Percentiles rank a stretch among this genome's conserved stretches.
Conservation (phyloP, 495 filamentous ascomycete genomes). For the Penicillium tannophilum region DNA sequence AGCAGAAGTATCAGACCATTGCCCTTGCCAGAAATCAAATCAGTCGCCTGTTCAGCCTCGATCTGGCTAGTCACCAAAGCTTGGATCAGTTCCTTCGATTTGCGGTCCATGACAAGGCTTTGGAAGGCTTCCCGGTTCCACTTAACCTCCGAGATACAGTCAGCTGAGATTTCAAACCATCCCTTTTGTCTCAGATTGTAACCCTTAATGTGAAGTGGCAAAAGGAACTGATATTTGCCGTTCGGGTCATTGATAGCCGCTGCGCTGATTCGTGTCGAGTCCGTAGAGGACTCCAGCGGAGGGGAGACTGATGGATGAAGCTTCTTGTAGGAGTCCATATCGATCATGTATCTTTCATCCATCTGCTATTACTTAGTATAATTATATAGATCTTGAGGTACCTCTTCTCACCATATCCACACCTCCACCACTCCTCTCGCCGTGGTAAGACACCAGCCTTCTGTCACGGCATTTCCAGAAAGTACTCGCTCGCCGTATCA, state of each 20-base stretch:
- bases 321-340: slow-evolving; percentile 21
- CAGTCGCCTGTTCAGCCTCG: slow-evolving; percentile 30
- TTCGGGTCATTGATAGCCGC: not conserved
- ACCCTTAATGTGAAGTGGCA: slow-evolving; percentile 33
- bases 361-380: slow-evolving; percentile 7
- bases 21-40: slow-evolving; percentile 38
- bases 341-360: slow-evolving; percentile 26
- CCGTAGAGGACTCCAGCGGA: not conserved
- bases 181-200: slow-evolving; percentile 42
- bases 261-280: not conserved
- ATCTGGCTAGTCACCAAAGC: slow-evolving; percentile 46
- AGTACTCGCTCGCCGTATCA: slow-evolving; percentile 12
- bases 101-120: slow-evolving; percentile 49
- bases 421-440: slow-evolving; percentile 10
- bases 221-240: slow-evolving; percentile 26
- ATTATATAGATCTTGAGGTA: not conserved
- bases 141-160: slow-evolving; percentile 37
- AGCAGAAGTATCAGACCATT: slow-evolving; percentile 54
- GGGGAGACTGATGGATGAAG: slow-evolving; percentile 9
- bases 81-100: slow-evolving; percentile 56
- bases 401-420: slow-evolving; percentile 4
- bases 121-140: slow-evolving; percentile 57
- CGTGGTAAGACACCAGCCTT: slow-evolving; percentile 21
- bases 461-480: slow-evolving; percentile 24
- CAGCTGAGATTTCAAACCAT: slow-evolving; percentile 40